A percentile compares a stretch with the other conserved stretches of the same genome.
Evolutionary conservation across 495 filamentous ascomycete genomes (phyloP).

Genomic region (Penicillium simplicissimum): DNA sequence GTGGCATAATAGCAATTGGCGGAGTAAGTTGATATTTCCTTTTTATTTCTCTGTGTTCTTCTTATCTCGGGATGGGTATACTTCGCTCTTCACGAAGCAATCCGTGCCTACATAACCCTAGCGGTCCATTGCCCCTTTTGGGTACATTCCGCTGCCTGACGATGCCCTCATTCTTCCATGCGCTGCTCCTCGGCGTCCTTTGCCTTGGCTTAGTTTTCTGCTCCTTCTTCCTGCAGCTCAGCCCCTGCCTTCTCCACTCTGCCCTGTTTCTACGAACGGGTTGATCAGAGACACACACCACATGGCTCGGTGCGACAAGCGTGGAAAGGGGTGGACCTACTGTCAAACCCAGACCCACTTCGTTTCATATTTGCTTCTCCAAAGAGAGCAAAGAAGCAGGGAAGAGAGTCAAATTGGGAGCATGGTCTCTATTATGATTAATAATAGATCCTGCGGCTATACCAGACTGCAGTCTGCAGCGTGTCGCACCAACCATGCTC

Average conservation of each 20-base stretch:
- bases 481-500: conserved; percentile 3
- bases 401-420: background rate
- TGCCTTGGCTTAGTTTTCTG: background rate
- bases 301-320: conserved; percentile 11
- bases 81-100: background rate
- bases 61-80: background rate
- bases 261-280: background rate
- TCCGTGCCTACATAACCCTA: background rate
- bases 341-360: conserved; percentile 8
- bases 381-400: background rate
- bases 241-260: background rate
- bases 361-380: conserved; percentile 10
- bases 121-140: background rate
- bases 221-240: background rate
- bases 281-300: conserved; percentile 7
- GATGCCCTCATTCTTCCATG: background rate
- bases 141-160: conserved; percentile 1
- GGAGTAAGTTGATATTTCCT: conserved; percentile 32
- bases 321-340: conserved; percentile 3
- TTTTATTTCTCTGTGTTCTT: conserved; percentile 1
- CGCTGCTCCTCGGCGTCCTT: background rate
- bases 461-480: background rate
- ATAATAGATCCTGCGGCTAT: background rate
- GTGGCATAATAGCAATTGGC: conserved; percentile 72
- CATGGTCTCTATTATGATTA: conserved; percentile 3